Evolutionary conservation across 2,329 filamentous ascomycete genomes (phyloP).

Genomic region (Aspergillus fructus): DNA sequence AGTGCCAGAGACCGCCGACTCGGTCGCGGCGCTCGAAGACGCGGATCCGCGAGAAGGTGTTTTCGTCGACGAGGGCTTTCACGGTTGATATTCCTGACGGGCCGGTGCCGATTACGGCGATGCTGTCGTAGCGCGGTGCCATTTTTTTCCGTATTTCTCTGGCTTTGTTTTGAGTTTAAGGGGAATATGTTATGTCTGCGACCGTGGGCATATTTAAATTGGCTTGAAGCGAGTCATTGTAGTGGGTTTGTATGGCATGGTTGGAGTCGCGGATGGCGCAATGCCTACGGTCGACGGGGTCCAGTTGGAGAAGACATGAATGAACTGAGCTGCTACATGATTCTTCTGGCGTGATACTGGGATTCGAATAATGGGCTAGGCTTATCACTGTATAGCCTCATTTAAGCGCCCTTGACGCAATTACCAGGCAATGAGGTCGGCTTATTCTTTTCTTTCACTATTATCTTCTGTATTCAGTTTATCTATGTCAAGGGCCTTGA

Average conservation of each 20-base stretch:
- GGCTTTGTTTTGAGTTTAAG: neutral
- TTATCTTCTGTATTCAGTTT: too few species aligned
- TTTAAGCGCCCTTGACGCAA: slow-evolving; percentile 1
- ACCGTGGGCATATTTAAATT: too few species aligned
- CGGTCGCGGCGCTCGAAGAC: slow-evolving; percentile 33
- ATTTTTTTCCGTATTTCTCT: neutral
- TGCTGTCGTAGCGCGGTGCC: slow-evolving; percentile 3
- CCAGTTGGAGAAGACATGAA: too few species aligned
- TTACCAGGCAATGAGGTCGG: neutral
- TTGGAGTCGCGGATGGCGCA: slow-evolving; percentile 3
- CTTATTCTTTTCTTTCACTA: neutral
- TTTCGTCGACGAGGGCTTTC: slow-evolving; percentile 31
- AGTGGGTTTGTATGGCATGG: neutral
- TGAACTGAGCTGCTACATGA: neutral
- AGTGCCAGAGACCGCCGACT: slow-evolving; percentile 33
- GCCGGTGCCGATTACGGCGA: slow-evolving; percentile 13
- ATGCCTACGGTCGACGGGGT: neutral
- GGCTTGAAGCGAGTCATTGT: neutral
- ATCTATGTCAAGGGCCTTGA: too few species aligned
- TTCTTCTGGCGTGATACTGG: too few species aligned
- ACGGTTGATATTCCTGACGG: slow-evolving; percentile 5
- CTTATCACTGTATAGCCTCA: slow-evolving; percentile 3
- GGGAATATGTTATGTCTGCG: neutral
- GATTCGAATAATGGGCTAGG: neutral
- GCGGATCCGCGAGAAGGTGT: slow-evolving; percentile 30